Evolutionary conservation across 176 grass and related monocot genomes (phyloP).

Genomic region (Oryza meyeriana): DNA sequence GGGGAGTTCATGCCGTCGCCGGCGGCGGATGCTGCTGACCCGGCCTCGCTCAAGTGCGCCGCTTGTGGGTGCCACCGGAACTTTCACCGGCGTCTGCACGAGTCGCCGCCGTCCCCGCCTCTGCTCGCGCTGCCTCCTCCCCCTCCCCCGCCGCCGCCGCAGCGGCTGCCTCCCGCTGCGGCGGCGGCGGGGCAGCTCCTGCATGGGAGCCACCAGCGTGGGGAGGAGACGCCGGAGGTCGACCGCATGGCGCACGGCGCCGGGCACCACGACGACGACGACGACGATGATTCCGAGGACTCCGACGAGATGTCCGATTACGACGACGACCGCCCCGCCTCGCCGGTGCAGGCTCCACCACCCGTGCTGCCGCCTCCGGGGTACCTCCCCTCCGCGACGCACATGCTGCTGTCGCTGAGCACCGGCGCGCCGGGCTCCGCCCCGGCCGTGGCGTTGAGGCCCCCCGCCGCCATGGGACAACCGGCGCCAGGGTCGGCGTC

Average conservation of each 20-base stretch:
- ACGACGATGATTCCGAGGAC: slow-evolving; percentile 32
- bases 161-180: neutral
- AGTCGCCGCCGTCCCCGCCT: slow-evolving; percentile 26
- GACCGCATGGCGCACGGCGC: neutral
- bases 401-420: slow-evolving; percentile 66
- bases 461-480: neutral
- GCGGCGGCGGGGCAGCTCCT: neutral
- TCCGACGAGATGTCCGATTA: slow-evolving; percentile 45
- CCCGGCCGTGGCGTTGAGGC: neutral
- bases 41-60: slow-evolving; percentile 67
- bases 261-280: neutral
- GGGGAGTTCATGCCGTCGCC: slow-evolving; percentile 87
- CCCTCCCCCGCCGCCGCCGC: neutral
- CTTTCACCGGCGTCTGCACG: slow-evolving; percentile 75
- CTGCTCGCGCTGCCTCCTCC: slow-evolving; percentile 39
- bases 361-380: neutral
- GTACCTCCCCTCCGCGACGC: slow-evolving; percentile 42
- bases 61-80: slow-evolving; percentile 98
- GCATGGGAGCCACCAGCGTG: neutral
- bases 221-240: neutral
- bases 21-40: slow-evolving; percentile 45
- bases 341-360: slow-evolving; percentile 26
- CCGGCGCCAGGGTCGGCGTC: neutral
- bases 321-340: slow-evolving; percentile 23
- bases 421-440: slow-evolving; percentile 9